Percentiles rank a stretch among this genome's conserved stretches.
Evolutionary conservation across 352 stramenopile species (phyloP).

Genomic region (Phytophthora tubulina): DNA sequence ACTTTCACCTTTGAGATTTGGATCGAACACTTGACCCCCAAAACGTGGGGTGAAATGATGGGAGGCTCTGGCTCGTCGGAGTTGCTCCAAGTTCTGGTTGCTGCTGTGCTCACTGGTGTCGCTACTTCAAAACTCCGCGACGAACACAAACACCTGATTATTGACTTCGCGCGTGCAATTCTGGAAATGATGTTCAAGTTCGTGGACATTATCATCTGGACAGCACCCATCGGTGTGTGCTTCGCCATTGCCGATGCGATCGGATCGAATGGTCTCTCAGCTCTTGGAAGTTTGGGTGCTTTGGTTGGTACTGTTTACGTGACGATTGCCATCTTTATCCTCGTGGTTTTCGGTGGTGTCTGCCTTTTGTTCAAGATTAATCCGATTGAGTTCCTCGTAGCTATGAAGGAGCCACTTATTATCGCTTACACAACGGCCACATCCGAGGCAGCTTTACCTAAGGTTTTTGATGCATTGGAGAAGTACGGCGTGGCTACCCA

Average conservation of each 20-base stretch:
- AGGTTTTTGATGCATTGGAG: conserved; percentile 66
- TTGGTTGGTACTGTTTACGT: conserved; percentile 59
- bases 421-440: conserved; percentile 75
- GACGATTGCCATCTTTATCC: conserved; percentile 60
- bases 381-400: conserved; percentile 49
- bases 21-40: conserved; percentile 71
- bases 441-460: conserved; percentile 61
- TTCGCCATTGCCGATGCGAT: conserved; percentile 65
- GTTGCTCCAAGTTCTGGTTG: conserved; percentile 64
- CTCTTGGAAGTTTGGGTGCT: conserved; percentile 47
- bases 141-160: conserved; percentile 53
- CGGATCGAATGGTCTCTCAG: conserved; percentile 57
- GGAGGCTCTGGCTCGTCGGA: conserved; percentile 62
- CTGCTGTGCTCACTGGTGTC: conserved; percentile 54
- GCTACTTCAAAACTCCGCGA: conserved; percentile 46
- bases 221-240: conserved; percentile 63
- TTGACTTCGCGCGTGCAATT: conserved; percentile 51
- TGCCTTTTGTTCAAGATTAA: conserved; percentile 65
- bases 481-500: conserved; percentile 61
- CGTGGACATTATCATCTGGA: conserved; percentile 75
- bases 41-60: conserved; percentile 81
- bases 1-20: conserved; percentile 60
- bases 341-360: conserved; percentile 55
- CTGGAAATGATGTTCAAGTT: conserved; percentile 81
- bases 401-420: conserved; percentile 61